Percentiles rank a stretch among this genome's conserved stretches.
phyloP scores from a whole-genome alignment of 768 basidiomycete genomes.

The Lentinula boryana region DNA sequence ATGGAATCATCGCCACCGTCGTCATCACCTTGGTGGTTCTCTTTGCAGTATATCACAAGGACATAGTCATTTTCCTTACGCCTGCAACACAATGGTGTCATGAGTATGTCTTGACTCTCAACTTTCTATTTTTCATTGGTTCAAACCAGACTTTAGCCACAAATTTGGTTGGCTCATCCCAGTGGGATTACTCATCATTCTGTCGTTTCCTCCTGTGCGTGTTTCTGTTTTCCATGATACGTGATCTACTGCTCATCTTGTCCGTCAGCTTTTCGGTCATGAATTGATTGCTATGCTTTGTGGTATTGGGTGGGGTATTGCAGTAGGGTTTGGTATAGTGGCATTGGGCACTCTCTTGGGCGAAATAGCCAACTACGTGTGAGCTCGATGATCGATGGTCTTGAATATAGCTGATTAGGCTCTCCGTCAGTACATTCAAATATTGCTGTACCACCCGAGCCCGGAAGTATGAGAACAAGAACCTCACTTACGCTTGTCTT shows the following conservation, averaged over 20 bases:
- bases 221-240: not conserved
- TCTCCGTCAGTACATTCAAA: constrained; percentile 24
- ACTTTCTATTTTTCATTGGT: not conserved
- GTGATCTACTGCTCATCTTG: not conserved
- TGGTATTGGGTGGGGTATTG: constrained; percentile 40
- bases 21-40: constrained; percentile 26
- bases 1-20: constrained; percentile 22
- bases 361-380: constrained; percentile 30
- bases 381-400: not conserved
- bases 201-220: constrained; percentile 34
- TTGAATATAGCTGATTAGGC: not conserved
- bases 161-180: constrained; percentile 44
- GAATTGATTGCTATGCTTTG: constrained; percentile 36
- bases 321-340: constrained; percentile 38
- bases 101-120: constrained; percentile 21
- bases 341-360: constrained; percentile 27
- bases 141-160: constrained; percentile 19
- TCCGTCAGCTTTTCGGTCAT: constrained; percentile 32
- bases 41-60: constrained; percentile 34
- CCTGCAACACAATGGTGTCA: constrained; percentile 45
- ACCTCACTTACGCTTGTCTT: constrained; percentile 31
- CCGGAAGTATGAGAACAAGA: constrained; percentile 26
- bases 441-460: constrained; percentile 29
- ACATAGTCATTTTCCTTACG: constrained; percentile 44
- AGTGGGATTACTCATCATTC: constrained; percentile 51